Evolutionary conservation across 116 monocot genomes (phyloP), one percentile per base, ranked within the genome.

Genomic region (Zostera marina): DNA sequence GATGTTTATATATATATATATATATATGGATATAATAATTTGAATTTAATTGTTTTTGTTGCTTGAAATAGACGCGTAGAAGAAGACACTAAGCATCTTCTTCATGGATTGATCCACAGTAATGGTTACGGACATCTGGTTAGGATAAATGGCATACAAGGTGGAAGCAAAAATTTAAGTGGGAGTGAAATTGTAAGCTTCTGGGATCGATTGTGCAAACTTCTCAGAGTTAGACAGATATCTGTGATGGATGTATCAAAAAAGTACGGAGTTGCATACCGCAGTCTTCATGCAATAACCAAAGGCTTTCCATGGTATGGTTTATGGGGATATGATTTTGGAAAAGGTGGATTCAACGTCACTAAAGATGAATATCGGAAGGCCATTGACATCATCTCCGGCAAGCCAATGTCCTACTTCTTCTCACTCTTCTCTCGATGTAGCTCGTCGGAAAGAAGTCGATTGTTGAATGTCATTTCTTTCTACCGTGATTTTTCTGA

Each of bases 51-150:
- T 0, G 41, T 0, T 45, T 63, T 24, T 96, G n/a, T n/a, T n/a
- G n/a, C n/a, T n/a, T n/a, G n/a, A 89, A 69, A 76, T 72, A 19
- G 56, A 74, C 56, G 81, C 77, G 59, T 45, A 71, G 59, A 73
- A 23, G 85, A 82, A 16, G 81, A 89, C 62, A 24, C 77, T 10
- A 80, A 74, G 0, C 82, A 96, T 56, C 58, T 96, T 69, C 63
- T 96, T 24, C 96, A 96, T 64, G 96, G 85, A 0, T 66, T 96
- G 14, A 77, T 96, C 42, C 96, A 96, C 61, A 65, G 78, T 2
- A 96, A 96, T 65, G 96, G 96, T 3, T 83, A 76, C 56, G 96
- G 96, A 8, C 96, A 96, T 49, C 85, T 96, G 58, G 80, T 85
- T 0, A 65, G 89, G 46, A 72, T 96, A 0, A 96, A 96, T 51